Percentiles rank a stretch among this genome's conserved stretches.
These are phyloP conservation scores for Erodium texanum DNA, from an alignment of 441 rosid species.

Conservation along the genomic window DNA sequence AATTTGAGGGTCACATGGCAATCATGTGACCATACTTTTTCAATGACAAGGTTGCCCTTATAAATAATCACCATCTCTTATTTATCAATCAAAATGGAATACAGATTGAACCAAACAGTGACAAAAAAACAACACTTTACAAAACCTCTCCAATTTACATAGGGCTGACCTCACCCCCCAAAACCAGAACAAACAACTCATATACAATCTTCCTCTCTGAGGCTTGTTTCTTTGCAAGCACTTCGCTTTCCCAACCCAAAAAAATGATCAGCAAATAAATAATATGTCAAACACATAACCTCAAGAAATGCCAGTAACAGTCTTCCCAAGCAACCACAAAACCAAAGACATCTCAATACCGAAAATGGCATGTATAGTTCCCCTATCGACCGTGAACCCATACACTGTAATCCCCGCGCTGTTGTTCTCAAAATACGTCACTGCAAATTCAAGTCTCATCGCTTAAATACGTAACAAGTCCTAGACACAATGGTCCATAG, in stretches of 20 bases:
- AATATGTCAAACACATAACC: neutral
- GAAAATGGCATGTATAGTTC: constrained; percentile 64
- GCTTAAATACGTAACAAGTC: neutral
- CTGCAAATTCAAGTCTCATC: constrained; percentile 27
- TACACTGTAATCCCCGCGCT: constrained; percentile 73
- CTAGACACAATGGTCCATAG: neutral
- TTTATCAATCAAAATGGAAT: neutral
- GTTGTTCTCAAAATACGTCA: constrained; percentile 80
- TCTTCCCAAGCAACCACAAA: constrained; percentile 82
- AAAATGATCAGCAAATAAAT: neutral
- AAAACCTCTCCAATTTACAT: neutral
- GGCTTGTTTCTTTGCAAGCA: neutral
- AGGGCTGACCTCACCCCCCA: neutral
- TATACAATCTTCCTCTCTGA: neutral
- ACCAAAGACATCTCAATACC: constrained; percentile 74
- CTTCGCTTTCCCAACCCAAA: neutral
- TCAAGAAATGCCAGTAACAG: constrained; percentile 52
- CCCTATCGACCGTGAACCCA: constrained; percentile 63
- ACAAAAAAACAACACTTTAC: neutral
- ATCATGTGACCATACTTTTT: no score
- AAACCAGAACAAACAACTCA: no score
- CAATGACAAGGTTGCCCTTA: no score
- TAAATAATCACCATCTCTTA: neutral
- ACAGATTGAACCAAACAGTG: neutral
- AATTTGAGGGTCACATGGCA: no score